Base-by-base conservation (phyloP, 2,329 filamentous ascomycete genomes). In the Stagonosporopsis vannaccii region DNA sequence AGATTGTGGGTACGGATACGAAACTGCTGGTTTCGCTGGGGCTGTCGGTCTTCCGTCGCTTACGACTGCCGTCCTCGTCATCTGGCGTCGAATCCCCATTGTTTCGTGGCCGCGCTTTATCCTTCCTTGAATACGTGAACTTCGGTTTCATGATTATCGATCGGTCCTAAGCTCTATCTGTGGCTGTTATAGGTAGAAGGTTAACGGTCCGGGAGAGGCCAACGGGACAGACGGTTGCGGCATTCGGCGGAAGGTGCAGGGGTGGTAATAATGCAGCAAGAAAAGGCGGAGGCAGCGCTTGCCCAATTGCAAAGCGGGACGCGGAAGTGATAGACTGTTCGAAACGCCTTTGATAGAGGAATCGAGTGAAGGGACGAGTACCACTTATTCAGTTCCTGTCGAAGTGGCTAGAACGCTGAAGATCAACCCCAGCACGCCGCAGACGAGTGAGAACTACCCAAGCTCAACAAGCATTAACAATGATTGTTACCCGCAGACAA, bases 121-220 rank as follows among this genome's bases (percentile, higher is more conserved):
- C 57, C n/a, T 59, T 58, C 20, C 35, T 58, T 12, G 65, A 68
- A 48, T 68, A 68, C 6, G 65, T 68, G 48, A 59, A 53, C 35
- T 59, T 66, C n/a, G 26, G 37, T 40, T 33, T 48, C 50, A 66
- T 66, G 22, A 37, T 53, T 49, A 42, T 48, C 43, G 46, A 51
- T 20, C 44, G 49, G 25, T 56, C 33, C 43, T 52, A 41, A 22
- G 46, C 45, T 42, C 55, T 58, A 58, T 49, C 36, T 37, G 54
- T 36, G 22, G 56, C 19, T 47, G 46, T 52, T 43, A 43, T 39
- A 48, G 52, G 57, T 58, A 54, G 56, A 35, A 48, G 51, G 44
- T 35, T 51, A 47, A 37, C 30, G 40, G n/a, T 22, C 41, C 13
- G 40, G 35, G 32, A 19, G 20, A 23, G 17, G 33, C 19, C 22